Evolutionary conservation across 441 rosid species (phyloP).

Genomic region (Breynia disticha): DNA sequence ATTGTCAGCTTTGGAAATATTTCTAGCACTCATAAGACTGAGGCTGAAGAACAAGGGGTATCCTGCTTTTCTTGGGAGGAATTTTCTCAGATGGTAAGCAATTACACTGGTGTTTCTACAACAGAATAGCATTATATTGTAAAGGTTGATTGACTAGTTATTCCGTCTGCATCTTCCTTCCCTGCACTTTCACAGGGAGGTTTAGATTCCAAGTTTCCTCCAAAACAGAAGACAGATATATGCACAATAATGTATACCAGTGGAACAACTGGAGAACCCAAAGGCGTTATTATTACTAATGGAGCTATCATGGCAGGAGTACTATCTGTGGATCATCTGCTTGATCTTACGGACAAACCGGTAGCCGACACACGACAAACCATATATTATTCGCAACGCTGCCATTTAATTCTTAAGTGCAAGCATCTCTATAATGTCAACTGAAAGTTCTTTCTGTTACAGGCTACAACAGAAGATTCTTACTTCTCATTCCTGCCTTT

Average conservation of each 20-base stretch:
- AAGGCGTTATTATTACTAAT: conserved; percentile 77
- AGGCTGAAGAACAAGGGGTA: conserved; percentile 57
- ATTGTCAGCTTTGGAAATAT: conserved; percentile 67
- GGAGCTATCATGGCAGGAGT: conserved; percentile 59
- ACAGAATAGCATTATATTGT: not conserved
- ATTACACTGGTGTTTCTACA: not conserved
- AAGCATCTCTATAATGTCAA: too few relatives aligned
- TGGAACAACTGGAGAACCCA: conserved; percentile 95
- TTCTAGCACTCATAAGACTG: conserved; percentile 47
- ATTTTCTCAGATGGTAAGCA: conserved; percentile 46
- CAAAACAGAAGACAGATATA: conserved; percentile 51
- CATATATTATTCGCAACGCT: too few relatives aligned
- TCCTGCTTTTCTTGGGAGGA: conserved; percentile 80
- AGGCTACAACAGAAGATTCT: conserved; percentile 64
- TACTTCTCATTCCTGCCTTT: conserved; percentile 87
- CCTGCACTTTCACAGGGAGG: conserved; percentile 35
- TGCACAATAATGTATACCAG: conserved; percentile 93
- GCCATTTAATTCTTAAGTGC: too few relatives aligned
- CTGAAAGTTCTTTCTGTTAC: conserved; percentile 13
- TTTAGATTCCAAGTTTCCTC: conserved; percentile 48
- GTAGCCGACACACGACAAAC: conserved; percentile 21
- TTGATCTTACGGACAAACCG: conserved; percentile 47
- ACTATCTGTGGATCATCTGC: conserved; percentile 56
- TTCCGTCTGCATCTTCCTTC: not conserved
- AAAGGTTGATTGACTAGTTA: not conserved